These are phyloP conservation scores for Daldinia sp. DNA, from an alignment of 2,329 filamentous ascomycete species.

Conservation along the genomic window DNA sequence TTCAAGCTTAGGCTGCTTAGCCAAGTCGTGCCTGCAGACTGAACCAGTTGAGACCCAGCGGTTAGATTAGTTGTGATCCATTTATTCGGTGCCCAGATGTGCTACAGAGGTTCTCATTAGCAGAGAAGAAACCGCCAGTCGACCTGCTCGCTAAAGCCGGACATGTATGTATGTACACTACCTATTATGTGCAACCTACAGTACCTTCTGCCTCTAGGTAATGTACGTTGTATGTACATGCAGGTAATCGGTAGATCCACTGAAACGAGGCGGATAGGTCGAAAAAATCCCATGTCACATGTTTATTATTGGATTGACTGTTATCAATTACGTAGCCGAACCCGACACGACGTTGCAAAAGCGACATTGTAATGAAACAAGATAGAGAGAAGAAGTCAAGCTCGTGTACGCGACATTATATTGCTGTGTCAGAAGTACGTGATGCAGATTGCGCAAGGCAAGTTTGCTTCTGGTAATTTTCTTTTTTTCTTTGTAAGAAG, in stretches of 20 bases:
- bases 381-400: background rate
- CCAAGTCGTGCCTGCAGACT: conserved; percentile 12
- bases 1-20: conserved; percentile 12
- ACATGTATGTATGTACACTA: too few species aligned
- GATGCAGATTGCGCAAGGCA: background rate
- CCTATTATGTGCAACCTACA: too few species aligned
- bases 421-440: background rate
- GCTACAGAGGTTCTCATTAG: background rate
- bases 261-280: conserved; percentile 10
- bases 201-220: too few species aligned
- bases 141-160: background rate
- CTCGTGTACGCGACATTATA: background rate
- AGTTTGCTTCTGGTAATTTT: conserved; percentile 14
- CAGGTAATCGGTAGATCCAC: conserved; percentile 17
- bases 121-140: background rate
- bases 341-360: conserved; percentile 22
- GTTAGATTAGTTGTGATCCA: background rate
- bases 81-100: too few species aligned
- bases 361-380: conserved; percentile 28
- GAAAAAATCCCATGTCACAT: background rate
- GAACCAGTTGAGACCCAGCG: conserved; percentile 3
- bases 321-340: conserved; percentile 24
- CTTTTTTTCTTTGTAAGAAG: conserved; percentile 12
- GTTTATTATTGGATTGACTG: conserved; percentile 17
- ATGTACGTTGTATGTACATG: conserved; percentile 1